Conservation (phyloP, 495 filamentous ascomycete genomes). For the Eremomyces bilateralis region DNA sequence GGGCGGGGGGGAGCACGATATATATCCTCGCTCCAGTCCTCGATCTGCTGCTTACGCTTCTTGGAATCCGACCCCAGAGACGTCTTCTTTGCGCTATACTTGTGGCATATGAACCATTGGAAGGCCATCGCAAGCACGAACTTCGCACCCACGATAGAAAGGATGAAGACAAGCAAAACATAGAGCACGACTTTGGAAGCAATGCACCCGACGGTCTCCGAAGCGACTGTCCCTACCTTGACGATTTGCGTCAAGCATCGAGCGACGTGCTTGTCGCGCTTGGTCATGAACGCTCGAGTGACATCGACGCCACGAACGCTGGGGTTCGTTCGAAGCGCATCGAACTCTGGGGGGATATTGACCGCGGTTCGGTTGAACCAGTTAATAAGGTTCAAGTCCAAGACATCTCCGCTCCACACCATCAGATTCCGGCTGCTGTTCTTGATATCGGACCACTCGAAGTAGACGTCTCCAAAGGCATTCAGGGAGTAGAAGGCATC, state of each 20-base stretch:
- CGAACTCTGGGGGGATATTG: slow-evolving; percentile 53
- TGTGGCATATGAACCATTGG: slow-evolving; percentile 80
- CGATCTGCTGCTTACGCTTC: slow-evolving; percentile 77
- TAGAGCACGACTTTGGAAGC: slow-evolving; percentile 95
- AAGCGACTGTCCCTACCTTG: slow-evolving; percentile 89
- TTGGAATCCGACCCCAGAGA: slow-evolving; percentile 34
- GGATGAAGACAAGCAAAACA: slow-evolving; percentile 77
- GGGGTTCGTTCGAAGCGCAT: slow-evolving; percentile 53
- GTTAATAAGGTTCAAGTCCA: slow-evolving; percentile 73
- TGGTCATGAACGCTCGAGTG: slow-evolving; percentile 62
- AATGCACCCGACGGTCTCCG: slow-evolving; percentile 91
- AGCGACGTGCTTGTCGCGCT: slow-evolving; percentile 54
- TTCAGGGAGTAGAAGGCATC: slow-evolving; percentile 48
- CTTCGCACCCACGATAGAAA: slow-evolving; percentile 69
- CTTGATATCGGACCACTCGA: slow-evolving; percentile 83
- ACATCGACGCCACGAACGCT: slow-evolving; percentile 72
- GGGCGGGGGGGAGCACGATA: slow-evolving; percentile 68
- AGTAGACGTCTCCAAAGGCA: slow-evolving; percentile 60
- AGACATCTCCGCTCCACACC: slow-evolving; percentile 80
- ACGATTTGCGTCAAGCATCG: slow-evolving; percentile 80
- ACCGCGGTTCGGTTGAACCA: slow-evolving; percentile 85
- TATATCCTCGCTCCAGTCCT: slow-evolving; percentile 97
- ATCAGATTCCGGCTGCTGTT: slow-evolving; percentile 77
- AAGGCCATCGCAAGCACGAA: slow-evolving; percentile 82
- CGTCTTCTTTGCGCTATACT: slow-evolving; percentile 59